phyloP scores from a whole-genome alignment of 495 filamentous ascomycete species.

The Jackrogersella minutella region DNA sequence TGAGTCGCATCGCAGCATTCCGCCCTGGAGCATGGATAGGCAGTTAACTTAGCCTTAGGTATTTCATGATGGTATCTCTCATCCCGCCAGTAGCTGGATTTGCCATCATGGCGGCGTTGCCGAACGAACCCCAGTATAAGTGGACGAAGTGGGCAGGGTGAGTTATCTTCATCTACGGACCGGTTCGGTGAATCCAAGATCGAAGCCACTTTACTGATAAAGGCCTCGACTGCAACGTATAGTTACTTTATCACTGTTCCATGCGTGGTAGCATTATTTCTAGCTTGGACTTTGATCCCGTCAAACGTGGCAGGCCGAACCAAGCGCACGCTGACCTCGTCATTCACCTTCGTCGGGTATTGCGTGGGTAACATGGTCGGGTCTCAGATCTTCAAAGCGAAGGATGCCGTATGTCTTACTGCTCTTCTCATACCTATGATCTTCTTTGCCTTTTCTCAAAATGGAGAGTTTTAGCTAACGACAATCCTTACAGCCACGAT shows the following conservation, averaged over 20 bases:
- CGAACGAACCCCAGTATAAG: slow-evolving; percentile 45
- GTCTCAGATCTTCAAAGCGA: slow-evolving; percentile 63
- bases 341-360: slow-evolving; percentile 56
- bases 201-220: not conserved
- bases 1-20: slow-evolving; percentile 13
- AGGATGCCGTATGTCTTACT: slow-evolving; percentile 48
- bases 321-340: slow-evolving; percentile 46
- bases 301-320: slow-evolving; percentile 47
- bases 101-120: slow-evolving; percentile 40
- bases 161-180: not conserved
- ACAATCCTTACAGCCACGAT: slow-evolving; percentile 32
- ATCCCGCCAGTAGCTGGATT: slow-evolving; percentile 44
- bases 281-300: slow-evolving; percentile 46
- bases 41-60: slow-evolving; percentile 26
- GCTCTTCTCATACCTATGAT: slow-evolving; percentile 8
- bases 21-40: not conserved
- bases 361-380: slow-evolving; percentile 67
- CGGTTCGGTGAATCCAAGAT: not conserved
- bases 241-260: slow-evolving; percentile 45
- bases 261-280: slow-evolving; percentile 34
- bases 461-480: slow-evolving; percentile 3
- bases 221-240: not conserved
- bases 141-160: slow-evolving; percentile 46
- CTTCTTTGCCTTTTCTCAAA: not conserved
- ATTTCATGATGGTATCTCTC: slow-evolving; percentile 46